Conservation (phyloP, 2,329 filamentous ascomycete species). For the Cyanodermella asteris region DNA sequence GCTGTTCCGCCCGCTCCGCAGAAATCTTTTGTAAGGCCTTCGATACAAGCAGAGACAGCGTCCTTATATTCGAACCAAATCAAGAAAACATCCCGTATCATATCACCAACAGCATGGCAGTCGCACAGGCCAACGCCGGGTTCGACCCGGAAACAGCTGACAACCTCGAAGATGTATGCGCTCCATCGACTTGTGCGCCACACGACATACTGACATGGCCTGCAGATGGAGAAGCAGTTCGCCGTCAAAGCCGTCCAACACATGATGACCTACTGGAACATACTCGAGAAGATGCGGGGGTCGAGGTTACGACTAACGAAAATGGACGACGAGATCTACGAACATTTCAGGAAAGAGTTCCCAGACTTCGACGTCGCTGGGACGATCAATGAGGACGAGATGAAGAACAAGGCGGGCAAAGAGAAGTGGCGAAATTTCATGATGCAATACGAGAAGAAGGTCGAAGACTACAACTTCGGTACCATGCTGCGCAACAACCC, state of each 20-base stretch:
- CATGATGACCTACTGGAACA: conserved; percentile 90
- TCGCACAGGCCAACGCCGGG: background rate
- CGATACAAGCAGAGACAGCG: background rate
- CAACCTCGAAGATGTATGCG: conserved; percentile 48
- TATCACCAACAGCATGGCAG: background rate
- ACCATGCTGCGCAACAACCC: conserved; percentile 69
- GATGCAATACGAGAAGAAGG: conserved; percentile 76
- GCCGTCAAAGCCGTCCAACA: conserved; percentile 95
- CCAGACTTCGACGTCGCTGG: conserved; percentile 73
- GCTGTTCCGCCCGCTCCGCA: no score
- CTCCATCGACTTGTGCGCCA: conserved; percentile 4
- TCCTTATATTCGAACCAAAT: background rate
- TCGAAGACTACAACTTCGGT: conserved; percentile 97
- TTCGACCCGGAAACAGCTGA: conserved; percentile 40
- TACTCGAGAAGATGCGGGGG: conserved; percentile 75
- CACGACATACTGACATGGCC: conserved; percentile 2
- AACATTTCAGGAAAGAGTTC: conserved; percentile 70
- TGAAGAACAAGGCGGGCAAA: conserved; percentile 96
- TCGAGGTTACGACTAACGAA: conserved; percentile 81
- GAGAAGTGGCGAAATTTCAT: conserved; percentile 89
- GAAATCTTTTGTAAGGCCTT: no score
- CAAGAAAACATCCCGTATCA: background rate
- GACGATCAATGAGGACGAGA: conserved; percentile 71
- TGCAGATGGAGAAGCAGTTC: conserved; percentile 94
- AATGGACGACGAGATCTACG: conserved; percentile 83